These are phyloP conservation scores for Endocalyx cinctus DNA, from an alignment of 2,329 filamentous ascomycete species.

Conservation along the genomic window DNA sequence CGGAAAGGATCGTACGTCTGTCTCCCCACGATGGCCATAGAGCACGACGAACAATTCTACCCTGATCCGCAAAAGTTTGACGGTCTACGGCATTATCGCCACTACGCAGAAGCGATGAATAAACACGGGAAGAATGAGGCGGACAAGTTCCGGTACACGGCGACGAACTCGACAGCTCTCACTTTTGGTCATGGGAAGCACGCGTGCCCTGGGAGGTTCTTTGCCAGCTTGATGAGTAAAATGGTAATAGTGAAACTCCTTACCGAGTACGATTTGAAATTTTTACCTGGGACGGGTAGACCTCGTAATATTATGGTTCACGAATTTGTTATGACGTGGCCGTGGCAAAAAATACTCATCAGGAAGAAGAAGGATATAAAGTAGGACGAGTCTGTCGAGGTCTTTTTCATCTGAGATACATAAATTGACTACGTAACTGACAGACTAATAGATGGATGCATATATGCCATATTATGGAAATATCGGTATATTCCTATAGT, in stretches of 20 bases:
- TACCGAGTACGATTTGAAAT: conserved; percentile 23
- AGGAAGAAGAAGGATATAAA: conserved; percentile 1
- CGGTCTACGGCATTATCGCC: conserved; percentile 26
- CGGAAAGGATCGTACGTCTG: conserved; percentile 6
- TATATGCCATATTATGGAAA: too few relatives aligned
- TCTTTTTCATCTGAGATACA: too few relatives aligned
- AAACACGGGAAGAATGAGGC: too few relatives aligned
- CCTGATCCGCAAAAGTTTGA: conserved; percentile 26
- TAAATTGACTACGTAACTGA: too few relatives aligned
- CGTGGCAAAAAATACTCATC: conserved; percentile 11
- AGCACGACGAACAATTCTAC: conserved; percentile 26
- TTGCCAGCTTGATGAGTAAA: conserved; percentile 26
- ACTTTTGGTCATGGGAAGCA: conserved; percentile 32
- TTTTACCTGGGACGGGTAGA: conserved; percentile 12
- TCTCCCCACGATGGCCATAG: conserved; percentile 14
- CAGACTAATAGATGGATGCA: too few relatives aligned
- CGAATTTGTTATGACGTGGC: conserved; percentile 19
- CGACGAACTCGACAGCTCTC: conserved; percentile 23
- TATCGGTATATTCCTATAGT: too few relatives aligned
- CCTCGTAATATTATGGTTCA: conserved; percentile 17
- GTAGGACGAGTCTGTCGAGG: too few relatives aligned
- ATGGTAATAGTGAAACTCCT: conserved; percentile 23
- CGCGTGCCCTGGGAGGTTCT: conserved; percentile 28
- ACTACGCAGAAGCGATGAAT: too few relatives aligned
- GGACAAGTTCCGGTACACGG: conserved; percentile 5